Conservation (phyloP, 163 green algal genomes). For the Scenedesmus sp. region DNA sequence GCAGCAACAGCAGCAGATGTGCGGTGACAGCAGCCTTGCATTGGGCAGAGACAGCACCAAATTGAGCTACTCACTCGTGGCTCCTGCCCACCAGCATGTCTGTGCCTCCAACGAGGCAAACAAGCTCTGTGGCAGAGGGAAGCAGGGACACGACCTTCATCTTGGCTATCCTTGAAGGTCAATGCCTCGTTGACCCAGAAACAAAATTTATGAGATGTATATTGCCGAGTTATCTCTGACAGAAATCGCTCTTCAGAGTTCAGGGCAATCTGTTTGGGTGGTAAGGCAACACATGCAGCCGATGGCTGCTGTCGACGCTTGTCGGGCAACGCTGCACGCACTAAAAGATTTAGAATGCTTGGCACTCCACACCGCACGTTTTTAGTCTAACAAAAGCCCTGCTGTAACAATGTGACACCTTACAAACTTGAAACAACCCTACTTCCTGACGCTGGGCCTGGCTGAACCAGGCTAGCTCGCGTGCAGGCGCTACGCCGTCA, state of each 20-base stretch:
- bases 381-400: neutral
- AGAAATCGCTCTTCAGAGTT: too few species aligned
- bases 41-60: neutral
- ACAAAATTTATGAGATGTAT: too few species aligned
- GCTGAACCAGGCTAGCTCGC: neutral
- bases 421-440: slow-evolving; percentile 11
- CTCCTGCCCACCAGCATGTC: slow-evolving; percentile 51
- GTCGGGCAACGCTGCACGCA: too few species aligned
- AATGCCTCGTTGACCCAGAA: neutral
- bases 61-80: slow-evolving; percentile 26
- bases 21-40: neutral
- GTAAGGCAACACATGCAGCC: too few species aligned
- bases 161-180: neutral
- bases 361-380: neutral
- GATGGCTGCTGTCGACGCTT: too few species aligned
- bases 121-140: slow-evolving; percentile 77
- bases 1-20: neutral
- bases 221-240: too few species aligned
- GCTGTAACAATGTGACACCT: neutral
- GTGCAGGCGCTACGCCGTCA: neutral
- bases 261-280: too few species aligned
- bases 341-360: too few species aligned
- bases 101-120: slow-evolving; percentile 56
- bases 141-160: slow-evolving; percentile 73
- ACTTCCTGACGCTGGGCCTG: neutral